Evolutionary conservation across 495 filamentous ascomycete species (phyloP).

Genomic region (Xylaria sp.): DNA sequence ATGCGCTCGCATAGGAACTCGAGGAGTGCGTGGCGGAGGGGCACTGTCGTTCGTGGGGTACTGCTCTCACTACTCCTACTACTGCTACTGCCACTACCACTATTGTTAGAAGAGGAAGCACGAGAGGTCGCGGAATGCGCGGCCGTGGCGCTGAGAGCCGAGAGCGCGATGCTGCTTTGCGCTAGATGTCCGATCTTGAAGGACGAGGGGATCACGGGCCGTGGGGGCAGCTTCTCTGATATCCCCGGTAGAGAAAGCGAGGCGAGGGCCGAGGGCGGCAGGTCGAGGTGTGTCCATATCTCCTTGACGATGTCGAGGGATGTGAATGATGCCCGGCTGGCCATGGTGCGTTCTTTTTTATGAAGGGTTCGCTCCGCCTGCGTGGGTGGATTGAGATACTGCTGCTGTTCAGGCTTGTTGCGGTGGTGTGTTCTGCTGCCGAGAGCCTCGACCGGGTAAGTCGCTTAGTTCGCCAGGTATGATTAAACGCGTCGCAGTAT

Average conservation of each 20-base stretch:
- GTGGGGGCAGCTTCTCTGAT: background rate
- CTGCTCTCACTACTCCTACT: too few species aligned
- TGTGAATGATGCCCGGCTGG: conserved; percentile 20
- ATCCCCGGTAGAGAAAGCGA: conserved; percentile 26
- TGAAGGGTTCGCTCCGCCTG: background rate
- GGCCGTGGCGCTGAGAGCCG: conserved; percentile 48
- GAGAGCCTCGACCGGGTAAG: background rate
- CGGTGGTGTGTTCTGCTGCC: background rate
- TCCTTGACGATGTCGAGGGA: conserved; percentile 27
- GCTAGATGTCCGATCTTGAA: conserved; percentile 34
- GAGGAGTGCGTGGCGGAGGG: conserved; percentile 46
- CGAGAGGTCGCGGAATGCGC: conserved; percentile 36
- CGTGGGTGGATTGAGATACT: background rate
- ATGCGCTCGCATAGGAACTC: conserved; percentile 56
- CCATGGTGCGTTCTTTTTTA: background rate
- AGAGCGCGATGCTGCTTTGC: conserved; percentile 52
- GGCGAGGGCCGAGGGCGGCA: conserved; percentile 25
- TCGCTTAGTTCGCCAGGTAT: background rate
- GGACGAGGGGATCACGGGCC: conserved; percentile 48
- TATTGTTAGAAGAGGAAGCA: background rate
- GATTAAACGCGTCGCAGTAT: background rate
- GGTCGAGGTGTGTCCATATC: conserved; percentile 31
- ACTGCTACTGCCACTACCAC: too few species aligned
- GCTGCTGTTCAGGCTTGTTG: background rate
- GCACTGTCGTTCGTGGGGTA: conserved; percentile 39